Percentiles rank a stretch among this genome's conserved stretches.
Evolutionary conservation across 352 stramenopile species (phyloP).

Genomic region (Pythium dissimile): DNA sequence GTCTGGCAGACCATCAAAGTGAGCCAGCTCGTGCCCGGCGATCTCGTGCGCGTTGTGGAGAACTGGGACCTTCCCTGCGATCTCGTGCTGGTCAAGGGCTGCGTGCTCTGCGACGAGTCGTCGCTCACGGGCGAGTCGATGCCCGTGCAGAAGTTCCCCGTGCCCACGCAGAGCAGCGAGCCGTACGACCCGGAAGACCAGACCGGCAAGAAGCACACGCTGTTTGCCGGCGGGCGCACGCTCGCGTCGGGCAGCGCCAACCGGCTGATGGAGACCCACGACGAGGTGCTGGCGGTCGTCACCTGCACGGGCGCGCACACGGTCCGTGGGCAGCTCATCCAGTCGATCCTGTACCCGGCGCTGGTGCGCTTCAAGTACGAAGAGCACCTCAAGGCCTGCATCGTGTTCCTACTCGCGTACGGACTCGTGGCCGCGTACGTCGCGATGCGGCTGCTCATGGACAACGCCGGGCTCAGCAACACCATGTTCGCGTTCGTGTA

Average conservation of each 20-base stretch:
- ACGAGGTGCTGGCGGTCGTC: conserved; percentile 76
- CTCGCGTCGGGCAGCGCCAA: conserved; percentile 41
- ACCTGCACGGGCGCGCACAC: conserved; percentile 82
- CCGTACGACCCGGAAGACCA: conserved; percentile 47
- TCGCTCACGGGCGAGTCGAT: conserved; percentile 83
- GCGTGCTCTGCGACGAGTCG: conserved; percentile 68
- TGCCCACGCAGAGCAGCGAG: conserved; percentile 43
- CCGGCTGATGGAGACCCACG: conserved; percentile 23
- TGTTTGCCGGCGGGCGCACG: conserved; percentile 83
- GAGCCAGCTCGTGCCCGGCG: conserved; percentile 54
- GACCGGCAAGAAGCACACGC: conserved; percentile 78
- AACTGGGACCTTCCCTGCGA: conserved; percentile 77
- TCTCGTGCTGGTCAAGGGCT: conserved; percentile 63
- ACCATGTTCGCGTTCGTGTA: conserved; percentile 67
- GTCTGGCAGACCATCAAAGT: conserved; percentile 49
- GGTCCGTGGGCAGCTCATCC: conserved; percentile 77
- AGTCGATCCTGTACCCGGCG: conserved; percentile 83
- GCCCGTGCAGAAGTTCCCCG: conserved; percentile 82
- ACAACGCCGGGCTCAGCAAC: conserved; percentile 66
- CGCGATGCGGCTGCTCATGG: conserved; percentile 71
- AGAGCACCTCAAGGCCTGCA: conserved; percentile 81
- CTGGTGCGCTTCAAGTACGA: conserved; percentile 92
- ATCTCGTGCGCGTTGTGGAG: conserved; percentile 59
- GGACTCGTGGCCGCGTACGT: conserved; percentile 70
- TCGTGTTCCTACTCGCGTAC: conserved; percentile 76